Evolutionary conservation across 257 asterid genomes (phyloP).

Genomic region (Primulina huaijiensis): DNA sequence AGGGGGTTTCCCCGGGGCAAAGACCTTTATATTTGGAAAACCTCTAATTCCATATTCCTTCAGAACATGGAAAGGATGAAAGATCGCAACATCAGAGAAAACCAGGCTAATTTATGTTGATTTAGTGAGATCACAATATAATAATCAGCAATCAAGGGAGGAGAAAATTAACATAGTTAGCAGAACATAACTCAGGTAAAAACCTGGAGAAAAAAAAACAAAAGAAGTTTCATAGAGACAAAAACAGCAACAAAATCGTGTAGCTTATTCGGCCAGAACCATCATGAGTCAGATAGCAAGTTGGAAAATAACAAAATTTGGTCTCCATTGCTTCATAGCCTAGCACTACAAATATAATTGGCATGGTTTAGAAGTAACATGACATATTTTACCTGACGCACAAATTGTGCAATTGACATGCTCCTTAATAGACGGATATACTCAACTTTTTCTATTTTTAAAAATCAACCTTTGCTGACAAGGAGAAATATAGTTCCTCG

Average conservation of each 20-base stretch:
- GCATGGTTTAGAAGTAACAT: background rate
- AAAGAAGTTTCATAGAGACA: conserved; percentile 1
- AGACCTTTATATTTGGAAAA: conserved; percentile 93
- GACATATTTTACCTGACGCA: background rate
- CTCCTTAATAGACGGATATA: background rate
- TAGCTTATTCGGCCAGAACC: background rate
- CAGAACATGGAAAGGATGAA: conserved; percentile 17
- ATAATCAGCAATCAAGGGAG: background rate
- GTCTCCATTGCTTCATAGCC: conserved; percentile 15
- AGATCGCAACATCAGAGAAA: background rate
- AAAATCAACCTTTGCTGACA: background rate
- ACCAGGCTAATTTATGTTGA: background rate
- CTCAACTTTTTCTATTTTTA: background rate
- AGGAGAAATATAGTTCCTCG: conserved; percentile 7
- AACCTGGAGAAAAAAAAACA: background rate
- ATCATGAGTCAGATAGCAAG: background rate
- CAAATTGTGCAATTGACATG: background rate
- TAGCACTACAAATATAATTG: conserved; percentile 2
- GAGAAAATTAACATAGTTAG: background rate
- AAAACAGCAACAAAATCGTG: background rate
- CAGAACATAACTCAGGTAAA: background rate
- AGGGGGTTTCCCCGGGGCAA: conserved; percentile 87
- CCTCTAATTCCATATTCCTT: conserved; percentile 92
- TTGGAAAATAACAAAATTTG: background rate
- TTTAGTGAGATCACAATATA: background rate